A percentile compares a stretch with the other conserved stretches of the same genome.
Evolutionary conservation across 345 rosid species (phyloP).

Genomic region (Reutealis trisperma): DNA sequence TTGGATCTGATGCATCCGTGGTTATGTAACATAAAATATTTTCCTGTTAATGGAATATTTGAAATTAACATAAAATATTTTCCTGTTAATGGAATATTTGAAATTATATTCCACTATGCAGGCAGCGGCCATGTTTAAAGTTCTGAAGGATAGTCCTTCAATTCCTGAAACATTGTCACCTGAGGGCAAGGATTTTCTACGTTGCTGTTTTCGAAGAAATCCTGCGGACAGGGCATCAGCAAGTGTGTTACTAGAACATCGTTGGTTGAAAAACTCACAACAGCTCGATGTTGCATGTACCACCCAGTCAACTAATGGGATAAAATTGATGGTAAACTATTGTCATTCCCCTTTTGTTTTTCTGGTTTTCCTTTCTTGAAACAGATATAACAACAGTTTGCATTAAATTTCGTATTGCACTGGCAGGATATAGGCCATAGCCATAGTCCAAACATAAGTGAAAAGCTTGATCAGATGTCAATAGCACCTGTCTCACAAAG

Average conservation of each 20-base stretch:
- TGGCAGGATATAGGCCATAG: conserved; percentile 51
- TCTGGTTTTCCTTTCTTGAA: neutral
- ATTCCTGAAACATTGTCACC: conserved; percentile 76
- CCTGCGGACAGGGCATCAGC: conserved; percentile 92
- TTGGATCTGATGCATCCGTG: neutral
- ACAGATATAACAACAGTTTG: neutral
- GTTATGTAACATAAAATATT: neutral
- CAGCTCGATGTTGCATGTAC: conserved; percentile 42
- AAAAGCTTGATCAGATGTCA: conserved; percentile 47
- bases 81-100: neutral
- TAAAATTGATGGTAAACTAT: conserved; percentile 51
- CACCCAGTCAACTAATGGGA: conserved; percentile 38
- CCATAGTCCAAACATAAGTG: conserved; percentile 40
- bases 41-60: neutral
- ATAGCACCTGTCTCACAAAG: conserved; percentile 24
- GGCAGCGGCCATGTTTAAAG: conserved; percentile 99
- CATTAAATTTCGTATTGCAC: neutral
- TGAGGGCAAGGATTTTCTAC: conserved; percentile 87
- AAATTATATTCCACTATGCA: conserved; percentile 25
- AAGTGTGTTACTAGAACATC: conserved; percentile 69
- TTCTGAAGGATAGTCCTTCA: conserved; percentile 76
- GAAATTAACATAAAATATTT: neutral
- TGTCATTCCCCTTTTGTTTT: conserved; percentile 4
- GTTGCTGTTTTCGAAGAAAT: conserved; percentile 74
- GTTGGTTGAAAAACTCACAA: conserved; percentile 52